Base-by-base conservation (phyloP, 768 basidiomycete genomes). In the Leccinum barrowsii region DNA sequence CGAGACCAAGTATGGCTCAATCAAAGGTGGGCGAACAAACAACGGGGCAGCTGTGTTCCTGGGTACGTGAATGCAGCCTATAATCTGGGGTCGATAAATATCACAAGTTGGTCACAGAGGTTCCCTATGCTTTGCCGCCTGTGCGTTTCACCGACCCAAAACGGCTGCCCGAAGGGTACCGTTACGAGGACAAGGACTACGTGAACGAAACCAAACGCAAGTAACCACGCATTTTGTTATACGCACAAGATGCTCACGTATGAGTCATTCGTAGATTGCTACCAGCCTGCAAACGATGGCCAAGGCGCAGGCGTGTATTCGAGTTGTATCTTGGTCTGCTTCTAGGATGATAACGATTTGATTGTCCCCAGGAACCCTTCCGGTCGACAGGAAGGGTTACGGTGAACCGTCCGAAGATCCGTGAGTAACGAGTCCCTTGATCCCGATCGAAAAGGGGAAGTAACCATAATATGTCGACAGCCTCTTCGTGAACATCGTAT, bases 351-450 rank as follows among this genome's bases (percentile, higher is more conserved):
- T 44, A 17, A 56, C 34, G 12, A 24, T 24, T 48, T 24, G 1
- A 17, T 7, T 30, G 1, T 30, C 32, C 22, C 35, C 53, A 87
- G 85, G 74, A 13, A 72, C 71, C 2, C 76, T 77, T 0, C 80
- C 78, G 24, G 72, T 80, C 51, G 82, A 89, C 58, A 85, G 83
- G 71, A 81, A 89, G 22, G 88, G 89, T 5, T 71, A 80, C 4
- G 88, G 89, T 52, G 63, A 80, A 60, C 86, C 89, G 1, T 82
- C 85, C 1, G 89, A 92, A 67, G 84, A 89, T 65, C 85, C 86
- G 84, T 89, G 65, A 62, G 63, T 32, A 48, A 32, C 28, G 0
- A 8, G 15, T 49, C 5, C 3, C 24, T 50, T 4, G 6, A 34
- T 15, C n/a, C 28, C 10, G 7, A 55, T 28, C 24, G 10, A 42